Percentiles rank a stretch among this genome's conserved stretches.
Evolutionary conservation across 2,329 filamentous ascomycete species (phyloP).

Genomic region (Ophiostoma perfectum): DNA sequence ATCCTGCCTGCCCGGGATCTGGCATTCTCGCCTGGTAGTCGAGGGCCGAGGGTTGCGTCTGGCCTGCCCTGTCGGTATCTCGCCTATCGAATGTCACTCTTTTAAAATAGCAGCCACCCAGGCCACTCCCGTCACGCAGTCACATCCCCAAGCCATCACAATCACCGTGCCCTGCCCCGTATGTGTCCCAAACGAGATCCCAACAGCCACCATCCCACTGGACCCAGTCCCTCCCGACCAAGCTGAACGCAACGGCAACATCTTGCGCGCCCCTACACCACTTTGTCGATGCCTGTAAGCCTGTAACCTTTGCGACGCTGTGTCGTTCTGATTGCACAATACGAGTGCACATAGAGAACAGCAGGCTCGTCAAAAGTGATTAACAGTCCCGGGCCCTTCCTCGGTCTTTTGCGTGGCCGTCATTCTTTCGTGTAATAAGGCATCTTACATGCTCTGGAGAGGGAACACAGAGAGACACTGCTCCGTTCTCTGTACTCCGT

Average conservation of each 20-base stretch:
- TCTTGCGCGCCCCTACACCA: background rate
- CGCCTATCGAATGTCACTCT: background rate
- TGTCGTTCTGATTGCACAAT: too few species aligned
- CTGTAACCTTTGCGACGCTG: too few species aligned
- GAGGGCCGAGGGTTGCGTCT: slow-evolving; percentile 5
- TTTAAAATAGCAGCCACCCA: background rate
- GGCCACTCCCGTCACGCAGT: background rate
- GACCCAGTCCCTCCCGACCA: background rate
- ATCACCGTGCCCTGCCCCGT: background rate
- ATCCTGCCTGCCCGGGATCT: background rate
- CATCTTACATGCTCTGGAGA: too few species aligned
- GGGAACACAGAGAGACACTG: too few species aligned
- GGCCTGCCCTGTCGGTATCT: slow-evolving; percentile 6
- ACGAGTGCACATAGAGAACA: too few species aligned
- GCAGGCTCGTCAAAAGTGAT: too few species aligned
- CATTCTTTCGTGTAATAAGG: too few species aligned
- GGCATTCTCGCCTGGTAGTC: background rate
- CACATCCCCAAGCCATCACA: background rate
- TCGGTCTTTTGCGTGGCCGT: too few species aligned
- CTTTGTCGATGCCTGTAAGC: background rate
- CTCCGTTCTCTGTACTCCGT: too few species aligned
- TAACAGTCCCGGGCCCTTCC: too few species aligned
- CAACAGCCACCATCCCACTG: background rate
- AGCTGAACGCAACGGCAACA: background rate
- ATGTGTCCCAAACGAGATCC: background rate